phyloP scores from a whole-genome alignment of 495 filamentous ascomycete species.

The Neurospora hispaniola region DNA sequence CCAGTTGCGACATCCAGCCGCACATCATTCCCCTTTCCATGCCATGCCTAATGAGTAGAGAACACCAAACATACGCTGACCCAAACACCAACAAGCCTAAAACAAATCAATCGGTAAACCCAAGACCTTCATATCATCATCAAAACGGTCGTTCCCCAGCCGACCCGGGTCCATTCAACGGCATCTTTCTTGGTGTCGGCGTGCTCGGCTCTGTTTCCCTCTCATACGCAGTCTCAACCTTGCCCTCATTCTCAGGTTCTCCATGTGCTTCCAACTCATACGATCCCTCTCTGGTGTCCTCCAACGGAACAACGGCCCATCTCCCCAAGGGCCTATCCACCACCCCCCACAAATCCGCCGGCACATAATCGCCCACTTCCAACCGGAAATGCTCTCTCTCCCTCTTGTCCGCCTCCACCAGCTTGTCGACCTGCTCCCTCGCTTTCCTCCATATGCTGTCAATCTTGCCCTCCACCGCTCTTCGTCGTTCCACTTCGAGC shows the following conservation, averaged over 20 bases:
- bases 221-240: not conserved
- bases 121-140: not conserved
- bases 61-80: not conserved
- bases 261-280: constrained; percentile 1
- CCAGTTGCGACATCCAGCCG: not conserved
- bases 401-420: constrained; percentile 62
- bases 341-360: constrained; percentile 82
- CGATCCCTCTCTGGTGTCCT: constrained; percentile 2
- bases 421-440: constrained; percentile 59
- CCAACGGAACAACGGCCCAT: constrained; percentile 33
- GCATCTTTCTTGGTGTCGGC: constrained; percentile 8
- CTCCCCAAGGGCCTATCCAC: constrained; percentile 30
- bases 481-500: constrained; percentile 68
- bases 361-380: constrained; percentile 77
- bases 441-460: constrained; percentile 65
- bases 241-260: not conserved
- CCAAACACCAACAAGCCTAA: not conserved
- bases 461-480: constrained; percentile 58
- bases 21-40: not conserved
- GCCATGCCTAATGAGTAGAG: not conserved
- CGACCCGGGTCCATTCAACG: not conserved
- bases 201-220: constrained; percentile 6
- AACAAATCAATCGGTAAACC: not conserved
- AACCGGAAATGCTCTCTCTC: constrained; percentile 69
- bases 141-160: not conserved